Evolutionary conservation across 768 basidiomycete species (phyloP).

Genomic region (Boletus reticulatus): DNA sequence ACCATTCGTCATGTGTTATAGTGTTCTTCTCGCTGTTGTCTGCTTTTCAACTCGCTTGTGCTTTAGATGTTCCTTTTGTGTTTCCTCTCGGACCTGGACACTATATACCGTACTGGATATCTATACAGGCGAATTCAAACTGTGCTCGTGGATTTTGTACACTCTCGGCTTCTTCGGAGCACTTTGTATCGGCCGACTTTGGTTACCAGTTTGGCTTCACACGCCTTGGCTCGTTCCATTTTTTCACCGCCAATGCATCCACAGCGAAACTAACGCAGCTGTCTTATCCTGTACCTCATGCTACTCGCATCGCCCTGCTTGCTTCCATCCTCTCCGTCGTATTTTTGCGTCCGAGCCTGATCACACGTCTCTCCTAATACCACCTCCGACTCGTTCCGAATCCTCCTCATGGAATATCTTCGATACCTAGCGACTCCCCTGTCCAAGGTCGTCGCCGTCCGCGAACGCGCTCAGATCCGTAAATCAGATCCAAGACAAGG

Average conservation of each 20-base stretch:
- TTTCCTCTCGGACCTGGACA: conserved; percentile 1
- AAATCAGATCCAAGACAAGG: conserved; percentile 15
- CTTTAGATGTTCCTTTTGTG: not conserved
- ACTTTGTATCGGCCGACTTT: conserved; percentile 13
- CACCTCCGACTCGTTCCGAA: not conserved
- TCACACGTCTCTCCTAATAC: not conserved
- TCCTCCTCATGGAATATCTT: conserved; percentile 21
- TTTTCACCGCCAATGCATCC: conserved; percentile 15
- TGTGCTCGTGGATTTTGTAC: not conserved
- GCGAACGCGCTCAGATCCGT: conserved; percentile 12
- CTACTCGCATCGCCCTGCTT: not conserved
- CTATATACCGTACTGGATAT: not conserved
- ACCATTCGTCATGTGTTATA: not conserved
- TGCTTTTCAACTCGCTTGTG: not conserved
- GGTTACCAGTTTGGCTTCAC: conserved; percentile 2
- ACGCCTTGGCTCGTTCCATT: conserved; percentile 1
- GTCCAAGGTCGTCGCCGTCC: conserved; percentile 23
- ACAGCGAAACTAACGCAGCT: conserved; percentile 22
- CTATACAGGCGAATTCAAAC: not conserved
- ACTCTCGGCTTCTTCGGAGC: conserved; percentile 8
- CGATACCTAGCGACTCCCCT: conserved; percentile 15
- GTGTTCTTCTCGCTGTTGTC: not conserved
- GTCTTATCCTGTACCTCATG: conserved; percentile 11
- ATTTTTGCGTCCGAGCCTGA: not conserved
- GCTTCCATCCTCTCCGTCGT: not conserved